phyloP scores from a whole-genome alignment of 352 stramenopile species.

The Globisporangium rhizosaccharum region DNA sequence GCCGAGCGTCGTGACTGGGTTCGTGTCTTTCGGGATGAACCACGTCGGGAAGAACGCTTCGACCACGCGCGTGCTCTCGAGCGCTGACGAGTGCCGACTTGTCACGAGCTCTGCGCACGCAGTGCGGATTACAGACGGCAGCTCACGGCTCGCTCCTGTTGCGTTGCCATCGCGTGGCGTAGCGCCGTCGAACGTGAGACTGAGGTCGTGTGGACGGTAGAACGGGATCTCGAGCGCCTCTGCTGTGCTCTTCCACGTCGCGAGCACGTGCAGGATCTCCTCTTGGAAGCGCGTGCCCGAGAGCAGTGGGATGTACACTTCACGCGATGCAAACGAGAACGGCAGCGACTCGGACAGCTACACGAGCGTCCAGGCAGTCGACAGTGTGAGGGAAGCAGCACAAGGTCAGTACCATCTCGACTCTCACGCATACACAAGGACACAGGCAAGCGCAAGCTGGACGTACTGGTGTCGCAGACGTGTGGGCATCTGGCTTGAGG shows the following conservation, averaged over 20 bases:
- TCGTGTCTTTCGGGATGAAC: slow-evolving; percentile 56
- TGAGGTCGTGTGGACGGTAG: slow-evolving; percentile 43
- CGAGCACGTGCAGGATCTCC: slow-evolving; percentile 48
- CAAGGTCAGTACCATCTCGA: neutral
- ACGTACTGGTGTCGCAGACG: slow-evolving; percentile 21
- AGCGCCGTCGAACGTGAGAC: slow-evolving; percentile 27
- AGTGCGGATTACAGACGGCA: slow-evolving; percentile 9
- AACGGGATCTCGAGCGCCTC: slow-evolving; percentile 39
- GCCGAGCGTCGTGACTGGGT: slow-evolving; percentile 26
- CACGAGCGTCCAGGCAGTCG: neutral
- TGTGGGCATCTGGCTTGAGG: slow-evolving; percentile 29
- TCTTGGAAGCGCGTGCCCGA: slow-evolving; percentile 62
- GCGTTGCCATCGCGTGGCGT: slow-evolving; percentile 30
- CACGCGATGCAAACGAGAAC: slow-evolving; percentile 19
- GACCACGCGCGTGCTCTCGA: slow-evolving; percentile 17
- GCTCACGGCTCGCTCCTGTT: slow-evolving; percentile 2
- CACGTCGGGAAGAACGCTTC: slow-evolving; percentile 43
- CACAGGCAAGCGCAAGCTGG: neutral
- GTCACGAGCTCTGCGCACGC: slow-evolving; percentile 22
- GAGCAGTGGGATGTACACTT: slow-evolving; percentile 48
- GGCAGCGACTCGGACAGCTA: slow-evolving; percentile 39
- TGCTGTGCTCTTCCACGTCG: slow-evolving; percentile 52
- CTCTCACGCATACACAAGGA: neutral
- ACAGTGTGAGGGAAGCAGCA: neutral
- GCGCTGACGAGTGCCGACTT: slow-evolving; percentile 16